Base-by-base conservation (phyloP, 1,139 yeast genomes). In the Meyerozyma sp. region DNA sequence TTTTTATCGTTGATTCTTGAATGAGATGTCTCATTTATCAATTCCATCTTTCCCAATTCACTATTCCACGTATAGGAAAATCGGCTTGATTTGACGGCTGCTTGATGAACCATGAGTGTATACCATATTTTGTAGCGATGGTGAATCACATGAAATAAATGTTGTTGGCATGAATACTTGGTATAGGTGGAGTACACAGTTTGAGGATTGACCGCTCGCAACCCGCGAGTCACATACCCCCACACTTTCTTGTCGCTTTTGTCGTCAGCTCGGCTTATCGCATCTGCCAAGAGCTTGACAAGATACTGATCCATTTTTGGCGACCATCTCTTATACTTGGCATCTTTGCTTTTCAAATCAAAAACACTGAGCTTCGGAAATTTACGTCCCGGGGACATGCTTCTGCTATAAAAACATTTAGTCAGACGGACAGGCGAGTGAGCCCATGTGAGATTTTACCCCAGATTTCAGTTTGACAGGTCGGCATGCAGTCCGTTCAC, bases 101-200 rank as follows among this genome's bases (percentile, higher is more conserved):
- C 55, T 46, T 60, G 61, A 45, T 67, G 68, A 28, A 62, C 43
- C 68, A 68, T 64, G 42, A 69, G 57, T 16, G 57, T 54, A 44
- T 54, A 65, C 74, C 75, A 57, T 39, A 69, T 61, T 45, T 62
- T 66, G 48, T 68, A 69, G 30, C 73, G 46, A 46, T 61, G 68
- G 42, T 69, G 74, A 40, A 64, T 66, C 21, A 69, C 75, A 44
- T 67, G 65, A 18, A 53, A 48, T 28, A 69, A 51, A 54, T 69
- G 75, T 46, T 69, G 75, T 43, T 63, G 70, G 44, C 73, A 67
- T 5, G 73, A 66, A 45, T 68, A 69, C 45, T 69, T 69, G 23
- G 75, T 69, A 44, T 68, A 69, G 2, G 75, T 69, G 6, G 72
- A 66, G 48, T 69, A 69, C 3, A 68, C 74, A 0, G 74, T 67